Base-by-base conservation (phyloP, 164 flowering plant species). In the Warburgia ugandensis region DNA sequence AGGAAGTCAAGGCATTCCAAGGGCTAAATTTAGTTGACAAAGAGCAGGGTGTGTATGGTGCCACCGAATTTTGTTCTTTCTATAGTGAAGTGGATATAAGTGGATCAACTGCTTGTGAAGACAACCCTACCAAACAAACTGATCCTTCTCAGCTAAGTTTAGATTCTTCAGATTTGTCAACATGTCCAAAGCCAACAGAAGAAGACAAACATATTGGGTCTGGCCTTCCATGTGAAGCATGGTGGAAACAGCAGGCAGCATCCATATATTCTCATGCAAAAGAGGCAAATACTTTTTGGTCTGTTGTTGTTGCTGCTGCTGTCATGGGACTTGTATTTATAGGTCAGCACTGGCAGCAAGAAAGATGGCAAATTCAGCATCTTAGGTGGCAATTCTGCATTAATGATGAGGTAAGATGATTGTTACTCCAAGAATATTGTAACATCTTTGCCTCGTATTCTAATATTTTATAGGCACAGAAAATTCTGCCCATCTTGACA, bases 331-430 rank as follows among this genome's bases (percentile, higher is more conserved):
- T 92, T 73, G 95, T 84, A 38, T 68, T 88, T 61, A 57, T 88
- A 63, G 94, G 99, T 44, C 83, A 86, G 35, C 79, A 67, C n/a
- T 82, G 90, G 97, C 97, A 83, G 56, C 86, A 76, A 54, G 89
- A 79, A 58, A 84, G 75, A 70, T 79, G 76, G 85, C 86, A 81
- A 55, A 66, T 59, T 63, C 68, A 79, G 67, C 89, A 80, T 43
- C 78, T 72, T 3, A 88, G 77, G 73, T 77, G 79, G 83, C 84
- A 77, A 31, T 37, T 58, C 41, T 58, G 61, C 42, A 27, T 77
- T 53, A 65, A 48, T 50, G 72, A 73, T 68, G 83, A 80, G 95
- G 99, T 86, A 64, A 21, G 51, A n/a, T n/a, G n/a, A n/a, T n/a
- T n/a, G n/a, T n/a, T n/a, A n/a, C n/a, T n/a, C n/a, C n/a, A n/a